Evolutionary conservation across 2,329 filamentous ascomycete species (phyloP), one percentile per base, ranked within the genome.

Genomic region (Penicillium corylophilum): DNA sequence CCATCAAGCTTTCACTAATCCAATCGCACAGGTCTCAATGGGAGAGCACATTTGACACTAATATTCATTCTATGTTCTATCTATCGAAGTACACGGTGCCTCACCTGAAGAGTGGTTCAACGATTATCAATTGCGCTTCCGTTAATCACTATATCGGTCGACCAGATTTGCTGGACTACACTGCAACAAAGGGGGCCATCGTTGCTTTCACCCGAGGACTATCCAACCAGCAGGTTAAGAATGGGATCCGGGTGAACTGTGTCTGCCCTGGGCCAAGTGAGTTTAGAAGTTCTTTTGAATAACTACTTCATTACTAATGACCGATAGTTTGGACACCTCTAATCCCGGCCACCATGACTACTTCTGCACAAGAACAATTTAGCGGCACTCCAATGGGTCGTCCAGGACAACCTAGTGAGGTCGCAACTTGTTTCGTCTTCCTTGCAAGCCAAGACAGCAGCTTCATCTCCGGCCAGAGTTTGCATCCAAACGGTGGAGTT

Each of bases 81-180:
- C 77, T 93, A 31, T 81, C 88, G 51, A 94, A 93, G 70, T 90
- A 92, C 65, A 73, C 81, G 8, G 77, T 93, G 13, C 85, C 85
- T 0, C 86, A 91, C 71, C 87, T 94, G 82, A 82, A 82, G 64
- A 71, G 71, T n/a, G 89, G 90, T 23, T 80, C 83, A 48, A 85
- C 83, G 22, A 90, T 94, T 68, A 90, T 94, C 78, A 93, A 92
- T 77, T 91, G 89, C 66, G 86, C 88, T 39, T 91, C 87, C 29
- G 85, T 94, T 68, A 93, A 93, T 69, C 87, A 85, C 22, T 94
- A 93, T 72, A 82, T 91, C 50, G 89, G 89, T 36, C 86, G 88
- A 0, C 86, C 86, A 0, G 89, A 93, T 61, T 79, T 93, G 1
- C 82, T 94, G 40, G 89, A 93, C 72, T 93, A 93, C 74, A 90